Evolutionary conservation across 306 rosid species (phyloP), one percentile per base, ranked within the genome.

Genomic region (Leucaena leucocephala): DNA sequence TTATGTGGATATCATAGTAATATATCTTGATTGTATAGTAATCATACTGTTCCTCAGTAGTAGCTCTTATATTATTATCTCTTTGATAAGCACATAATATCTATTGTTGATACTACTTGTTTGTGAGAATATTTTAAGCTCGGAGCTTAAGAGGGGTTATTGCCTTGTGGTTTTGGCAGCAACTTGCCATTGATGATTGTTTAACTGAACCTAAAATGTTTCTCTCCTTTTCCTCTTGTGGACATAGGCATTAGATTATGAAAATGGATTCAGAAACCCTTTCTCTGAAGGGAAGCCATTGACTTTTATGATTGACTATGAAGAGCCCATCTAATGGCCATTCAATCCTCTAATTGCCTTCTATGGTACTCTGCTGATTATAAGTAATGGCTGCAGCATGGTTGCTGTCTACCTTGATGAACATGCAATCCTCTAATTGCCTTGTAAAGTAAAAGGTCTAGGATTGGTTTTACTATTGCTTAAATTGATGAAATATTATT

Each of bases 1-100:
- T 80, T 68, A 40, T 74, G 58, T 44, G 61, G 46, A 75, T 82
- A 35, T 75, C 68, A 7, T 44, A 17, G 36, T 50, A 65, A 10
- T 76, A 38, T 68, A 69, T 57, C 39, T 72, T 17, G 46, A 54
- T 80, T 73, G 36, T 74, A 19, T 58, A 27, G 36, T 40, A 58
- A 72, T 76, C 22, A 44, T 76, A 2, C 45, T 35, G 13, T 59
- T 66, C 44, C 68, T 5, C 44, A 42, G 5, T 38, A 38, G 40
- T 38, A 38, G 40, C 40, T 38, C 40, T 38, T 5, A 38, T 38
- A 2, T 38, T 38, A 38, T 38, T 38, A 38, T 38, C 40, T 38
- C 5, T 38, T 38, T 38, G 40, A 38, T 38, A 38, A 48, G 27
- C 74, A 72, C 36, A 11, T 2, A 10, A 27, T 61, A 27, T 38